These are phyloP conservation scores for Gregarina niphandrodes DNA, from an alignment of 169 alveolate genomes.

Conservation along the genomic window DNA sequence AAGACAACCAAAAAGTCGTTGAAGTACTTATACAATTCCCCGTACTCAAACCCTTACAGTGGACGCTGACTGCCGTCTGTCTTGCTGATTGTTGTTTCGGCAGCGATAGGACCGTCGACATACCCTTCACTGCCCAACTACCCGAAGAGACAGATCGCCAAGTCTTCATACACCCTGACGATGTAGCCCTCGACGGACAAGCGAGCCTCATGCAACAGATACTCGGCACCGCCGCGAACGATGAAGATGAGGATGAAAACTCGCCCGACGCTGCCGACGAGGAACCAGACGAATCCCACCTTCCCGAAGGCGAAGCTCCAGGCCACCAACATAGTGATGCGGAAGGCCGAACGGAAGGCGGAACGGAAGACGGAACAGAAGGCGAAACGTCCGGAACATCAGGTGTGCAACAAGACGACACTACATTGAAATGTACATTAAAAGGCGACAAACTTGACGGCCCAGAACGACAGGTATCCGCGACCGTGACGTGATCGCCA, in stretches of 20 bases:
- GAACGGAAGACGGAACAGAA: background rate
- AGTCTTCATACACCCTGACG: slow-evolving; percentile 17
- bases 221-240: slow-evolving; percentile 7
- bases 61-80: background rate
- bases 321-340: background rate
- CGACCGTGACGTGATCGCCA: no score
- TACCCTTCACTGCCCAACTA: background rate
- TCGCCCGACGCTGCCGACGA: no score
- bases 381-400: no score
- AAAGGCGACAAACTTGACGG: no score
- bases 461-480: no score
- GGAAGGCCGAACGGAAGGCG: background rate
- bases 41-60: background rate
- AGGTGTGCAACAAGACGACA: no score
- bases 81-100: background rate
- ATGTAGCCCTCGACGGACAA: slow-evolving; percentile 12
- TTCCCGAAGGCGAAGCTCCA: no score
- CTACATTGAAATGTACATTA: no score
- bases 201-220: slow-evolving; percentile 23
- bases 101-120: background rate
- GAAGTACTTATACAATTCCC: background rate
- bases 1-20: background rate
- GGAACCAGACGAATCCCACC: no score
- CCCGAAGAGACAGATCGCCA: slow-evolving; percentile 18
- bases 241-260: background rate